Base-by-base conservation (phyloP, 345 rosid species). In the Geranium brycei region DNA sequence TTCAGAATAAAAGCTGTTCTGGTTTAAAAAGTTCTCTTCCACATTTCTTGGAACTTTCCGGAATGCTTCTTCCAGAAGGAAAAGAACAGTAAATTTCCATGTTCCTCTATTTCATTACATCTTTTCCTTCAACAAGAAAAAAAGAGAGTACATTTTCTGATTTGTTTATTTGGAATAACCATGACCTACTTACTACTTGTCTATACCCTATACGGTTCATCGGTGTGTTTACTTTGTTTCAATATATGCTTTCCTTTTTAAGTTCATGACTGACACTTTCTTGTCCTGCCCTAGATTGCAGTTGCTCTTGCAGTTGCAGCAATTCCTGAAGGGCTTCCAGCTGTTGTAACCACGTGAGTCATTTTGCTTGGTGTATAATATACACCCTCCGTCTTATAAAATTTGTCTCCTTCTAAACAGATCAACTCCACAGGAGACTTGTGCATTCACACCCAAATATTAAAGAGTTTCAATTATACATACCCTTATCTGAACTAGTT, bases 231-330 rank as follows among this genome's bases (percentile, higher is more conserved):
- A 35, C 53, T 47, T 47, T 13, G 53, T 47, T 47, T 47, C 15
- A 11, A 6, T 47, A 6, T 47, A 10, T 47, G 15, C 11, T 47
- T 47, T 47, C 14, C 53, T 47, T 8, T 47, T 6, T 47, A 13
- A 47, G 13, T 47, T 47, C 10, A 47, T 13, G 53, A 7, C 53
- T 3, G 53, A 0, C 3, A 47, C 53, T 69, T 66, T 77, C 10
- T 72, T 77, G 64, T 79, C 58, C 73, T 71, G 79, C 32, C 79
- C 74, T 79, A 89, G 99, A 93, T 93, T 77, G 99, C 99, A 60
- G 97, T 93, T 78, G 99, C 99, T 73, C 97, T 93, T 75, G 99
- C 99, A 68, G 99, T 93, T 77, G 99, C 99, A 64, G 99, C 99
- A 53, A 93, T 93, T 72, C 97, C 99, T 47, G 99, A 93, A 85